phyloP scores from a whole-genome alignment of 2,329 filamentous ascomycete species.

The Penicillium sp. region DNA sequence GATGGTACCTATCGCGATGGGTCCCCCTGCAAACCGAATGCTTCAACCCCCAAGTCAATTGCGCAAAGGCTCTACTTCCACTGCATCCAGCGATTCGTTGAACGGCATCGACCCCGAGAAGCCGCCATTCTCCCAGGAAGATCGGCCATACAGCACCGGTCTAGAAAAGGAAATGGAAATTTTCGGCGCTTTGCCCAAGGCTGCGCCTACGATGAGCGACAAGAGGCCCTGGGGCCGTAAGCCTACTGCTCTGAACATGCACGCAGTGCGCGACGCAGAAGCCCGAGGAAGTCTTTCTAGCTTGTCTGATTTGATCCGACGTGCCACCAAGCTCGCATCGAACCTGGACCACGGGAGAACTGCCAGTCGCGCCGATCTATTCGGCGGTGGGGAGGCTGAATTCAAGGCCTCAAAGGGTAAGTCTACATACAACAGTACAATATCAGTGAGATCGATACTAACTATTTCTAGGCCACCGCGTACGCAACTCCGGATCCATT shows the following conservation, averaged over 20 bases:
- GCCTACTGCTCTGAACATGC: conserved; percentile 78
- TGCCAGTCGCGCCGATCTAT: conserved; percentile 57
- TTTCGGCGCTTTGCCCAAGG: conserved; percentile 22
- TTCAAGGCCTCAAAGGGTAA: conserved; percentile 30
- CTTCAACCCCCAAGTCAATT: conserved; percentile 8
- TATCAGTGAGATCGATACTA: not conserved
- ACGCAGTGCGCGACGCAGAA: conserved; percentile 78
- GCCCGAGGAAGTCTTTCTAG: conserved; percentile 87
- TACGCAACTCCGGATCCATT: conserved; percentile 56
- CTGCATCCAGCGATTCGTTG: conserved; percentile 23
- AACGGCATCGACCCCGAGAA: conserved; percentile 33
- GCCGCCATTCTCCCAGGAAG: conserved; percentile 29
- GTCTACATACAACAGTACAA: not conserved
- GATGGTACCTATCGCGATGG: not conserved
- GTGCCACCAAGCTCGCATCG: conserved; percentile 81
- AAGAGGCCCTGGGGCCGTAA: conserved; percentile 40
- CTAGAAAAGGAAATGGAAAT: conserved; percentile 27
- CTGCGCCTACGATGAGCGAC: conserved; percentile 42
- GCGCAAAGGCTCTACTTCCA: conserved; percentile 17
- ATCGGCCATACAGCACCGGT: conserved; percentile 11
- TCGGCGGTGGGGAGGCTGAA: conserved; percentile 36
- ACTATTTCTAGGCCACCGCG: conserved; percentile 20
- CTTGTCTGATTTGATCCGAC: conserved; percentile 83
- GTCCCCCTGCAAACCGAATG: conserved; percentile 4
- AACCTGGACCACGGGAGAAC: conserved; percentile 83